Percentiles rank a stretch among this genome's conserved stretches.
These are phyloP conservation scores for Moesziomyces aphidis DNA, from an alignment of 1,284 basidiomycete genomes.

Conservation along the genomic window DNA sequence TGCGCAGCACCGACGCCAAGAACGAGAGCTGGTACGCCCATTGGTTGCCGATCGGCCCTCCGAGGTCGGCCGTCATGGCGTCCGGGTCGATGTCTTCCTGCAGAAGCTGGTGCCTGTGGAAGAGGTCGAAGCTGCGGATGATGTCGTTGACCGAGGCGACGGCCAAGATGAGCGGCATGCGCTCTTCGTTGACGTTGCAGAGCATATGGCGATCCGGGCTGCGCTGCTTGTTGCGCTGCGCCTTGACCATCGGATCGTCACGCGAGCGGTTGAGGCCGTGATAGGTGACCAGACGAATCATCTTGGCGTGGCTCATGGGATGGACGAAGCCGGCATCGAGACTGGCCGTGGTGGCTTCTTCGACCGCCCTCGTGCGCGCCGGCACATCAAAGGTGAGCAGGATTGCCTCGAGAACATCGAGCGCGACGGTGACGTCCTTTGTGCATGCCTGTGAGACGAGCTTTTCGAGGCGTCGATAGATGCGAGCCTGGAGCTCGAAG, in stretches of 20 bases:
- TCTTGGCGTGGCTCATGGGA: constrained; percentile 42
- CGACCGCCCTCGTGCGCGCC: constrained; percentile 20
- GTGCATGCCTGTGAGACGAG: constrained; percentile 30
- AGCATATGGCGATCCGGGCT: constrained; percentile 7
- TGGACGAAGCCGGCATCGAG: constrained; percentile 38
- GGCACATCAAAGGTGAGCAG: constrained; percentile 32
- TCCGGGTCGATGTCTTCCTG: constrained; percentile 46
- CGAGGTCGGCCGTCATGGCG: constrained; percentile 25
- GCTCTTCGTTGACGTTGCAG: constrained; percentile 32
- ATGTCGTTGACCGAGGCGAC: constrained; percentile 33
- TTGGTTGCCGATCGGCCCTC: constrained; percentile 21
- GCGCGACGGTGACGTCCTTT: constrained; percentile 28
- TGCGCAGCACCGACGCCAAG: constrained; percentile 35
- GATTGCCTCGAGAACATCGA: constrained; percentile 40
- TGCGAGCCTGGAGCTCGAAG: constrained; percentile 45
- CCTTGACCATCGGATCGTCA: constrained; percentile 32
- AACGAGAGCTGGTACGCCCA: constrained; percentile 40
- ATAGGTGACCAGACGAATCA: constrained; percentile 30
- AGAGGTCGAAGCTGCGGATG: constrained; percentile 36
- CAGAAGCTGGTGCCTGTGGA: constrained; percentile 31
- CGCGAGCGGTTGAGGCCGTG: constrained; percentile 46
- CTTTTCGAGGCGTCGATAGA: constrained; percentile 35
- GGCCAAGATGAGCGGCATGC: constrained; percentile 36
- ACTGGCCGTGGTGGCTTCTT: constrained; percentile 24
- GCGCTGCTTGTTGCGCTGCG: constrained; percentile 17